These are phyloP conservation scores for Senna tora DNA, from an alignment of 306 rosid genomes.

Conservation along the genomic window DNA sequence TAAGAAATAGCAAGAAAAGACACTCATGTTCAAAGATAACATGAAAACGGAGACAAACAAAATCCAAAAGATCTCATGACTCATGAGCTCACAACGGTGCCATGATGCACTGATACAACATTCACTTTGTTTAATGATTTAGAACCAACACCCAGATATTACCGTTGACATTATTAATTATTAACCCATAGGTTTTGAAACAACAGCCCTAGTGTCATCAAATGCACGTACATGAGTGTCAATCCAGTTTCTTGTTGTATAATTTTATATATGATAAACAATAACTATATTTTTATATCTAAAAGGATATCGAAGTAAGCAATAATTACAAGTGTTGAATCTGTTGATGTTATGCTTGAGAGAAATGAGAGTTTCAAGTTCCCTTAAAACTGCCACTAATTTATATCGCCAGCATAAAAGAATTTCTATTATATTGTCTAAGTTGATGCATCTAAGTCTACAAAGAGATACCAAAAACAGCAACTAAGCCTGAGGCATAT, in stretches of 20 bases:
- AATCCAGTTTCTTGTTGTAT: not conserved
- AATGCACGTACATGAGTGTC: not conserved
- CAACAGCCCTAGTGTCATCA: not conserved
- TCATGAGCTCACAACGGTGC: not conserved
- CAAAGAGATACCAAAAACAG: constrained; percentile 21
- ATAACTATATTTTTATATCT: not conserved
- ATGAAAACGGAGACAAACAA: not conserved
- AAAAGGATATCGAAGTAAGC: not conserved
- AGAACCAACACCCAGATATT: not conserved
- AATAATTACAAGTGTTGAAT: constrained; percentile 2
- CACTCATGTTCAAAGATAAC: not conserved
- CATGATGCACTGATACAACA: not conserved
- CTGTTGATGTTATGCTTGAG: not conserved
- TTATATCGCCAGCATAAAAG: too few relatives aligned
- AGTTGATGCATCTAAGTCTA: too few relatives aligned
- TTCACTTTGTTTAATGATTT: not conserved
- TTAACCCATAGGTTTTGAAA: not conserved
- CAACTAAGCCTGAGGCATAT: constrained; percentile 5
- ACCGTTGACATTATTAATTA: not conserved
- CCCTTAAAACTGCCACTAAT: too few relatives aligned
- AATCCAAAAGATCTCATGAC: not conserved
- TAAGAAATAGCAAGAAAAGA: not conserved
- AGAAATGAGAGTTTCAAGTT: too few relatives aligned
- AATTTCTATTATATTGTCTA: too few relatives aligned
- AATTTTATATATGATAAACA: not conserved